Evolutionary conservation across 2,329 filamentous ascomycete species (phyloP).

Genomic region (Pseudonectria buxi): DNA sequence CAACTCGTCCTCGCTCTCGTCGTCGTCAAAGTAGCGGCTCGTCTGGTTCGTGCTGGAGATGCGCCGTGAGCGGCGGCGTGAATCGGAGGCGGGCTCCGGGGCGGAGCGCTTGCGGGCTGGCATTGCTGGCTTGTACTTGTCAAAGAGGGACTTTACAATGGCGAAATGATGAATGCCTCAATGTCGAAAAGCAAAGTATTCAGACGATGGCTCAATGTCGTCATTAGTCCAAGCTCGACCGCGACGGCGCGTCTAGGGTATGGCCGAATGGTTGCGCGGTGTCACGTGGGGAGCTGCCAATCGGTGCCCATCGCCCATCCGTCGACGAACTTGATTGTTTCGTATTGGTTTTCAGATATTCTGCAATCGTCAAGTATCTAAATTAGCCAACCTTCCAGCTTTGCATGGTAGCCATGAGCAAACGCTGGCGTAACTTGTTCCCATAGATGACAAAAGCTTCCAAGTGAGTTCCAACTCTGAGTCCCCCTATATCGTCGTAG

Average conservation of each 20-base stretch:
- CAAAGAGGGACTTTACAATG: background rate
- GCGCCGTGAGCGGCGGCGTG: conserved; percentile 42
- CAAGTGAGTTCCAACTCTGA: no score
- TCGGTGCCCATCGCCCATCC: background rate
- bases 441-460: no score
- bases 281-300: conserved; percentile 18
- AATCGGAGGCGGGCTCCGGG: conserved; percentile 21
- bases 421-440: no score
- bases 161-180: background rate
- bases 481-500: no score
- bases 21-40: conserved; percentile 45
- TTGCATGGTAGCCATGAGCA: no score
- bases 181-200: background rate
- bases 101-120: conserved; percentile 33
- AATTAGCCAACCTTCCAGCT: no score
- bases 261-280: conserved; percentile 12
- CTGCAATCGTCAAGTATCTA: no score
- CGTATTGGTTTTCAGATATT: no score
- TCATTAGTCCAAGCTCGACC: conserved; percentile 14
- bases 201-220: conserved; percentile 12
- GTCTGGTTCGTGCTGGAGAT: conserved; percentile 38
- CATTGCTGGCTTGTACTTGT: conserved; percentile 23
- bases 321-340: background rate
- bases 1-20: conserved; percentile 10
- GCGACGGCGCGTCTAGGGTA: conserved; percentile 17